Evolutionary conservation across 192 early-diverging fungal genomes (phyloP), one percentile per base, ranked within the genome.

Genomic region (Gaertneriomyces semiglobifer): DNA sequence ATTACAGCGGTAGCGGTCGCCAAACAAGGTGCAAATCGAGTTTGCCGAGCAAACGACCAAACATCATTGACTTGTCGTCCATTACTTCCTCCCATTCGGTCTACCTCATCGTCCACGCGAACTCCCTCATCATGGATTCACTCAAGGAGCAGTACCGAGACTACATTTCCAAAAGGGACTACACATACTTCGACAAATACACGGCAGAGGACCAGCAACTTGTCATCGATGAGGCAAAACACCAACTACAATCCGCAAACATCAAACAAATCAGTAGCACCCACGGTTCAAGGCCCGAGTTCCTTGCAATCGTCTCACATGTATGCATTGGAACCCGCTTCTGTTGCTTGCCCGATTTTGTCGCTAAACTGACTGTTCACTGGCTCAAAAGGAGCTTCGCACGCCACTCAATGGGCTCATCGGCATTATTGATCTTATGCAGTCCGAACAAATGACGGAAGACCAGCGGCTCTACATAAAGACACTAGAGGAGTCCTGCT

Each of bases 341-440:
- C 47, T 48, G 9, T 48, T n/a, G n/a, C 47, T n/a, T n/a, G n/a
- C 47, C 47, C 47, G 9, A 48, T 10, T 10, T n/a, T 48, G 9
- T 48, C 47, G 47, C 47, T 10, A 8, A 48, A 48, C 9, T n/a
- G 47, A 48, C n/a, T 10, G 9, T 48, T 48, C 8, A 8, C 47
- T 10, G 8, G 9, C 8, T 48, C 9, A 48, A 8, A 8, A 65
- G 63, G 63, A 58, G 18, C 33, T 68, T 8, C 43, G 66, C 45
- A 68, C 66, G 6, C 66, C 66, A 11, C 58, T 68, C 44, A 68
- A 68, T 61, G 57, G 58, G 47, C 14, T 68, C 44, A 68, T 68
- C 18, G 66, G 66, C 8, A 18, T 68, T n/a, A 58, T 58, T 18
- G 66, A 68, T 53, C 45, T 68, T 18, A 60, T 68, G 47, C 66